Evolutionary conservation across 208 protist species (phyloP), one percentile per base, ranked within the genome.

Genomic region (Leptomonas pyrrhocoris): DNA sequence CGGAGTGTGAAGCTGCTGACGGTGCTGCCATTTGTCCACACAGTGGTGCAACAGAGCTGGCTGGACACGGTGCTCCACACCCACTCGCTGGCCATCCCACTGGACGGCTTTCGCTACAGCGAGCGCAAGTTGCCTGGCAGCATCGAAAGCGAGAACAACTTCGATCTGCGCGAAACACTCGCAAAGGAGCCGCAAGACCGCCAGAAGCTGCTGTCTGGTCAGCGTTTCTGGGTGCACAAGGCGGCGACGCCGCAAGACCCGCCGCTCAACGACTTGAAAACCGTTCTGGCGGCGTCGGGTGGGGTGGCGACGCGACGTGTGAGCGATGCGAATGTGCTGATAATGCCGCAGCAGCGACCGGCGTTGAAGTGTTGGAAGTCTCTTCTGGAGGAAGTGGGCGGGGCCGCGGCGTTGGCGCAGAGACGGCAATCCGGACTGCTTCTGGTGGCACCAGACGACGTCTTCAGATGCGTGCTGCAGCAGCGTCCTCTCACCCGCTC

Each of bases 1-100:
- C 81, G 89, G 30, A 94, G 89, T 38, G 75, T 94, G 23, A 94
- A 94, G 65, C 74, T 94, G 51, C 74, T 94, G 30, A 88, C 86
- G 0, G 84, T 84, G 23, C 67, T 92, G 34, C 86, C 86, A 1
- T 88, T 73, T 42, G 73, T 92, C 9, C 23, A 81, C 2, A 50
- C 73, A 16, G 40, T 94, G 1, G 86, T 91, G 59, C 42, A 84
- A 8, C 43, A 68, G 15, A 48, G 59, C 9, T 94, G 89, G 86
- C 76, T 94, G 25, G 53, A 84, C 45, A 81, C 72, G 21, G 66
- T 81, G 34, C 61, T 92, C 42, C 69, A 73, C 60, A 71, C 64
- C 0, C 43, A 66, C 36, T 65, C 50, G 15, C 48, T 59, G 21
- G 40, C 72, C 45, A 15, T 73, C 27, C 45, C 71, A 12, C 4